phyloP scores from a whole-genome alignment of 2,329 filamentous ascomycete species.

The Hymenoscyphus repandus region DNA sequence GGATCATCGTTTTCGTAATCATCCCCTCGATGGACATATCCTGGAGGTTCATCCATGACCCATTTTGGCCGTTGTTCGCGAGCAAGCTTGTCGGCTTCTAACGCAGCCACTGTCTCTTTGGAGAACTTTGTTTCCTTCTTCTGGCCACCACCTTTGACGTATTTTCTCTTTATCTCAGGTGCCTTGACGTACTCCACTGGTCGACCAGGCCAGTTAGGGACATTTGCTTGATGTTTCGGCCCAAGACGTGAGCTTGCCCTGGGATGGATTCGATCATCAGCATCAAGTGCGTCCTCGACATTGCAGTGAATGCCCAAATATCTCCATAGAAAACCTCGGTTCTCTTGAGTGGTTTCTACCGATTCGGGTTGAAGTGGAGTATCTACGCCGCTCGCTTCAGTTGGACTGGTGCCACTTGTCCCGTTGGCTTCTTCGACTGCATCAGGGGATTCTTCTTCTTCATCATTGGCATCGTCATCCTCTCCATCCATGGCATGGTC shows the following conservation, averaged over 20 bases:
- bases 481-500: conserved; percentile 62
- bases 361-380: conserved; percentile 56
- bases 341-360: conserved; percentile 83
- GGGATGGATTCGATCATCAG: conserved; percentile 96
- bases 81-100: conserved; percentile 76
- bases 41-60: conserved; percentile 85
- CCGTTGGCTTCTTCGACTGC: conserved; percentile 44
- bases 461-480: conserved; percentile 57
- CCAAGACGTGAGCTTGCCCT: conserved; percentile 89
- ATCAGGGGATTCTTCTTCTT: conserved; percentile 65
- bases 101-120: conserved; percentile 72
- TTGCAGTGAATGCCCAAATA: conserved; percentile 95
- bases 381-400: conserved; percentile 51
- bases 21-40: conserved; percentile 80
- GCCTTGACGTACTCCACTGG: conserved; percentile 89
- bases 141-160: conserved; percentile 52
- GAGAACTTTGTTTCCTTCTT: conserved; percentile 73
- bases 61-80: conserved; percentile 83
- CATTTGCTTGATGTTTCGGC: conserved; percentile 83
- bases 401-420: conserved; percentile 61
- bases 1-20: conserved; percentile 67
- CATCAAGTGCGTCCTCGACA: conserved; percentile 90
- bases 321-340: conserved; percentile 92
- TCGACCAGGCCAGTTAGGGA: conserved; percentile 77
- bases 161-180: conserved; percentile 75